Conservation (phyloP, 2,329 filamentous ascomycete genomes). For the Drechslerella dactyloides region DNA sequence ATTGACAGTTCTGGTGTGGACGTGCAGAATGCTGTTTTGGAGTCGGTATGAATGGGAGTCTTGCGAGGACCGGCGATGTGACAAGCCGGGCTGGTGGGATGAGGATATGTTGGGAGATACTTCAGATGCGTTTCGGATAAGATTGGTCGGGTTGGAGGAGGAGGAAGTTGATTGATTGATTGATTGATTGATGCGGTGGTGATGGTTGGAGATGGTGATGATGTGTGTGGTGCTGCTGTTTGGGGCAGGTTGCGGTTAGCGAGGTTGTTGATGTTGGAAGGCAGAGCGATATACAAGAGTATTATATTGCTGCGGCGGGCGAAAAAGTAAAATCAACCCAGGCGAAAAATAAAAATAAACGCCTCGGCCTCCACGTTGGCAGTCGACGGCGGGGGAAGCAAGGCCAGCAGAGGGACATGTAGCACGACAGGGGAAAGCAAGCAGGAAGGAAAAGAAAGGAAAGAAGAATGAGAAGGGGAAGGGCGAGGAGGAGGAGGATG, state of each 20-base stretch:
- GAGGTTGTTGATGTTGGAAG: constrained; percentile 46
- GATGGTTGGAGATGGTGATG: constrained; percentile 23
- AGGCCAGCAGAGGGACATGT: constrained; percentile 7
- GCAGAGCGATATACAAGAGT: constrained; percentile 22
- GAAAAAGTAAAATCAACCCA: constrained; percentile 15
- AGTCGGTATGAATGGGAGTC: constrained; percentile 22
- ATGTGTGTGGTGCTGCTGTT: constrained; percentile 35
- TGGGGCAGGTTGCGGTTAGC: constrained; percentile 29
- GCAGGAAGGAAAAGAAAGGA: constrained; percentile 12
- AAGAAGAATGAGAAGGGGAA: constrained; percentile 15
- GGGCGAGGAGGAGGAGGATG: constrained; percentile 16
- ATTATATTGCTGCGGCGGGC: constrained; percentile 23
- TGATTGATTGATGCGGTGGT: background rate
- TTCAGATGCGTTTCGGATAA: constrained; percentile 2
- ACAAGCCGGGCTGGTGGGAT: background rate
- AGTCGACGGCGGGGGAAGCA: constrained; percentile 24
- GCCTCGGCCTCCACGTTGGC: constrained; percentile 32
- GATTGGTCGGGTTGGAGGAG: background rate
- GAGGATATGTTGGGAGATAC: background rate
- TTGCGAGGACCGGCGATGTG: background rate
- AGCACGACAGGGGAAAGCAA: constrained; percentile 18
- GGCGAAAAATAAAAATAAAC: constrained; percentile 30
- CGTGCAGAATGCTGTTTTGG: constrained; percentile 23
- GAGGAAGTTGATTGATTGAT: background rate
- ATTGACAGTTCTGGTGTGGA: constrained; percentile 16